Percentiles rank a stretch among this genome's conserved stretches.
phyloP scores from a whole-genome alignment of 2,329 filamentous ascomycete genomes.

The Westerdykella aurantiaca region DNA sequence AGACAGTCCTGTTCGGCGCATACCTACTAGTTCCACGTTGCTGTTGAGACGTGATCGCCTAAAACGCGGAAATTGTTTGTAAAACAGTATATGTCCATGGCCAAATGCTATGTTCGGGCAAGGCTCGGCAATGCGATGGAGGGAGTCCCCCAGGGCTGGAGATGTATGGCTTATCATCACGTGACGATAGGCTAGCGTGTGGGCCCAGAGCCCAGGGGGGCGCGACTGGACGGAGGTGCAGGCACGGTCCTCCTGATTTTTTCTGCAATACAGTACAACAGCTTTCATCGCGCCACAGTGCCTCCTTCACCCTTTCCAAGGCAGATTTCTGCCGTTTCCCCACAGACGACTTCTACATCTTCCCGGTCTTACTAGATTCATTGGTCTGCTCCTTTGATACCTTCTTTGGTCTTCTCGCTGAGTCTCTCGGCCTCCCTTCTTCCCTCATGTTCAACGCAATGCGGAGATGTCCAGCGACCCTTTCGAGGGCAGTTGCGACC shows the following conservation, averaged over 20 bases:
- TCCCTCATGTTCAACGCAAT: conserved; percentile 41
- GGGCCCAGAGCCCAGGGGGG: too few species aligned
- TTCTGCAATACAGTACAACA: neutral
- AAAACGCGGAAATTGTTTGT: too few species aligned
- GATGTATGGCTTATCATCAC: conserved; percentile 10
- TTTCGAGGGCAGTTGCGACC: conserved; percentile 29
- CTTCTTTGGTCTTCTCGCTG: conserved; percentile 11
- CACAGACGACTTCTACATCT: conserved; percentile 4
- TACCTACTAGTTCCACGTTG: too few species aligned
- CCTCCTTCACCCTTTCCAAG: conserved; percentile 9
- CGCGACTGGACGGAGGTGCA: neutral
- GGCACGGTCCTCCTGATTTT: neutral
- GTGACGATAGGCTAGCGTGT: conserved; percentile 15
- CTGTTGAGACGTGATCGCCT: too few species aligned
- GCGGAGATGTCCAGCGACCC: conserved; percentile 37
- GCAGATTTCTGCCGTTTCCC: neutral
- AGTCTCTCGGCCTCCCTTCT: conserved; percentile 6
- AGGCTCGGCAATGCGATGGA: too few species aligned
- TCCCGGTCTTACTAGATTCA: conserved; percentile 8
- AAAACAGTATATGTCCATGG: too few species aligned
- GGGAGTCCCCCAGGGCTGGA: too few species aligned
- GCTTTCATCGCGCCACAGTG: neutral
- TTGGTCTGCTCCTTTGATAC: conserved; percentile 9
- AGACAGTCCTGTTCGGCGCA: too few species aligned
- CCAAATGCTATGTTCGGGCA: too few species aligned